phyloP scores from a whole-genome alignment of 176 grass and related monocot genomes.

The Lolium rigidum region DNA sequence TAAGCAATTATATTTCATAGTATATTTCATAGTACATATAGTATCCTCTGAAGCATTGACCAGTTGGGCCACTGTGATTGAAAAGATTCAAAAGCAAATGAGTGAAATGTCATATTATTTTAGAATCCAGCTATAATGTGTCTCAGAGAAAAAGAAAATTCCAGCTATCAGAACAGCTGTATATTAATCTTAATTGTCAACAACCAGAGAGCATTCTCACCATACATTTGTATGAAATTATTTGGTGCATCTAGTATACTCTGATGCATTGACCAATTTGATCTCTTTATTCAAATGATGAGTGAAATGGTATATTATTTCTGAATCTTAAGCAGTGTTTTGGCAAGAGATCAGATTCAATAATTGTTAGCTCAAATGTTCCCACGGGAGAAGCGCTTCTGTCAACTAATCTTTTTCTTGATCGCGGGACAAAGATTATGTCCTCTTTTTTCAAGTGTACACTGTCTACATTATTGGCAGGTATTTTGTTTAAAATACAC shows the following conservation, averaged over 20 bases:
- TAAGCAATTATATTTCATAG: no score
- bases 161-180: not conserved
- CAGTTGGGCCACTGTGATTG: no score
- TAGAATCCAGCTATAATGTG: no score
- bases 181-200: not conserved
- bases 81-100: no score
- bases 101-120: no score
- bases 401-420: not conserved
- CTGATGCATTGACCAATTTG: not conserved
- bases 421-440: not conserved
- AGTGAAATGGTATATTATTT: not conserved
- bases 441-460: no score
- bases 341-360: not conserved
- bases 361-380: not conserved
- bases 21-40: no score
- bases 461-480: not conserved
- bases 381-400: not conserved
- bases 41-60: no score
- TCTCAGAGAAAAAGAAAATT: no score
- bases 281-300: not conserved
- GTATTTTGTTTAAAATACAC: no score
- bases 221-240: not conserved
- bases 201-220: no score
- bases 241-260: not conserved
- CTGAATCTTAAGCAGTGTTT: not conserved